Conservation (phyloP, 176 grass and related monocot genomes). For the Raddia distichophylla region DNA sequence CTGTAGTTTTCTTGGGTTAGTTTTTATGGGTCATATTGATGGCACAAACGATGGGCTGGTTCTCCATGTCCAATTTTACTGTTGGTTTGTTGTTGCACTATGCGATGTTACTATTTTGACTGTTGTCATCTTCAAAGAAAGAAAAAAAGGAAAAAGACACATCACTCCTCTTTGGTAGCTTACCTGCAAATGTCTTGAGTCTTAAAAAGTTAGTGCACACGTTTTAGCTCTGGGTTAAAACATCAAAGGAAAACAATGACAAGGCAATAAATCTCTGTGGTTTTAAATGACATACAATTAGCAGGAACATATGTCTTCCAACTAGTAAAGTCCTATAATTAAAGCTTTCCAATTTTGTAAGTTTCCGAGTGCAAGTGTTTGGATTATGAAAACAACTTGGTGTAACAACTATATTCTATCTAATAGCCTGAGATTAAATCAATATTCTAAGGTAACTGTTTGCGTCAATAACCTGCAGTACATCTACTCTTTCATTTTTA, state of each 20-base stretch:
- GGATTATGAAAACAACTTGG: constrained; percentile 16
- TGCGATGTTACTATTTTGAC: background rate
- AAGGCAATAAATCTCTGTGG: background rate
- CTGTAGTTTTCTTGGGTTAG: constrained; percentile 6
- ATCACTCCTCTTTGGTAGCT: background rate
- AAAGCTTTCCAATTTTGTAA: constrained; percentile 22
- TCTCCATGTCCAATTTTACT: constrained; percentile 7
- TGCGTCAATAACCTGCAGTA: background rate
- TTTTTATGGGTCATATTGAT: constrained; percentile 4
- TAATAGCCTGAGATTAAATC: constrained; percentile 14
- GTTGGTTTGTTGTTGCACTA: background rate
- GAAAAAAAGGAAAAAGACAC: background rate
- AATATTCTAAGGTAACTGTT: constrained; percentile 11
- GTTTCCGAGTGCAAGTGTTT: constrained; percentile 16
- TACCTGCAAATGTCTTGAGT: background rate
- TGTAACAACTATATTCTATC: constrained; percentile 1
- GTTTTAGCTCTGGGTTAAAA: background rate
- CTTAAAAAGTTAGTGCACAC: background rate
- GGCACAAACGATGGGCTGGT: background rate
- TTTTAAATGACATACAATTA: background rate
- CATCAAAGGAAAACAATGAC: constrained; percentile 16
- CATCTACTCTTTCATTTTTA: constrained; percentile 2
- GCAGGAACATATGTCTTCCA: constrained; percentile 22
- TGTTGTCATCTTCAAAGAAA: constrained; percentile 3
- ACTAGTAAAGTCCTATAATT: background rate